Conservation (phyloP, 768 basidiomycete species). For the Tremella mesenterica region DNA sequence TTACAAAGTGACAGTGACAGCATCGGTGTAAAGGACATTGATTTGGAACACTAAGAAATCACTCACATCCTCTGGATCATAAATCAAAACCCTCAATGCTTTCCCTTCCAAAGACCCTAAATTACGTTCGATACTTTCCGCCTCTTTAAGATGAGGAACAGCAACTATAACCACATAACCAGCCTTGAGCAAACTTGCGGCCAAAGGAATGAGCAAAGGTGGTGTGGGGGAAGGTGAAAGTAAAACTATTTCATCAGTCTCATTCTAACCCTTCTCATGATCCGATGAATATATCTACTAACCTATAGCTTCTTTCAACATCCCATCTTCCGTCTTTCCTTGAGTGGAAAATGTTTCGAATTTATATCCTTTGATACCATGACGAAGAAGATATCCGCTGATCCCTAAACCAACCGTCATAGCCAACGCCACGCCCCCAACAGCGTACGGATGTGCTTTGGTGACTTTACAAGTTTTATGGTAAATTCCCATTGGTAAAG, state of each 20-base stretch:
- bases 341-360: conserved; percentile 1
- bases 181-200: conserved; percentile 28
- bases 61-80: conserved; percentile 42
- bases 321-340: conserved; percentile 28
- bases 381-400: conserved; percentile 1
- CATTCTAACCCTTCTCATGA: not conserved
- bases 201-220: conserved; percentile 27
- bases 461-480: conserved; percentile 12
- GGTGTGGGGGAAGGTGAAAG: conserved; percentile 37
- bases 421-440: conserved; percentile 19
- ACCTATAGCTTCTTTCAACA: conserved; percentile 39
- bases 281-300: conserved; percentile 1
- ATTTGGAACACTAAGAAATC: no score
- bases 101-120: conserved; percentile 26
- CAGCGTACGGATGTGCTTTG: conserved; percentile 26
- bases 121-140: conserved; percentile 33
- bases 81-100: conserved; percentile 32
- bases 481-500: conserved; percentile 4
- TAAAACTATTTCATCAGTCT: no score
- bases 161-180: conserved; percentile 41
- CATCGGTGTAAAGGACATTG: no score
- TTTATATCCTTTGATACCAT: not conserved
- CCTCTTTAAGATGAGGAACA: conserved; percentile 37
- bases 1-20: no score
- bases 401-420: conserved; percentile 29